Conservation (phyloP, 2,329 filamentous ascomycete genomes). For the Pseudogymnoascus sp. region DNA sequence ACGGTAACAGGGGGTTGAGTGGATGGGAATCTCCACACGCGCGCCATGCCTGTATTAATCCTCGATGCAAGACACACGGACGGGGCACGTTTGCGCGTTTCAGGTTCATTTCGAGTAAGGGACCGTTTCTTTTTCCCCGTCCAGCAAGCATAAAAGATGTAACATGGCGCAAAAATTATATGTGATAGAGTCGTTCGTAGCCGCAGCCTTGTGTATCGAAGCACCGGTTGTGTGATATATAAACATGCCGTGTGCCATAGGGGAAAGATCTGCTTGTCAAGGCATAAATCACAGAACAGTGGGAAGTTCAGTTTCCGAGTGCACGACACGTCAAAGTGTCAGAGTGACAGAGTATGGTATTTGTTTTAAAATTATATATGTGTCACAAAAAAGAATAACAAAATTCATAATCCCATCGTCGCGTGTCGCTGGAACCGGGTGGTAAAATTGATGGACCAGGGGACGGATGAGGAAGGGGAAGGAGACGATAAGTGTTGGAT, state of each 20-base stretch:
- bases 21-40: not conserved
- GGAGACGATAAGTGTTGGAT: not conserved
- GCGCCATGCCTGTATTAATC: slow-evolving; percentile 7
- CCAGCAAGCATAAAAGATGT: not conserved
- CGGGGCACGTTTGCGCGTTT: not conserved
- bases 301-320: not conserved
- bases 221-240: not conserved
- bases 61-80: not conserved
- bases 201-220: not conserved
- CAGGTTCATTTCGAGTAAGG: not conserved
- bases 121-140: not conserved
- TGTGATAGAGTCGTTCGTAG: not conserved
- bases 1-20: not conserved
- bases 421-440: not conserved
- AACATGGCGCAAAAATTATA: not conserved
- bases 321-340: not conserved
- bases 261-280: not conserved
- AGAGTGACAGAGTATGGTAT: not conserved
- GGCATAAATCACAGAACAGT: not conserved
- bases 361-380: slow-evolving; percentile 7
- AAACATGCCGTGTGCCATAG: not conserved
- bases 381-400: slow-evolving; percentile 9
- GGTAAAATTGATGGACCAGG: not conserved
- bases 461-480: not conserved
- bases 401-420: slow-evolving; percentile 12